Evolutionary conservation across 768 basidiomycete genomes (phyloP), one percentile per base, ranked within the genome.

Genomic region (Nidularia pulvinata): DNA sequence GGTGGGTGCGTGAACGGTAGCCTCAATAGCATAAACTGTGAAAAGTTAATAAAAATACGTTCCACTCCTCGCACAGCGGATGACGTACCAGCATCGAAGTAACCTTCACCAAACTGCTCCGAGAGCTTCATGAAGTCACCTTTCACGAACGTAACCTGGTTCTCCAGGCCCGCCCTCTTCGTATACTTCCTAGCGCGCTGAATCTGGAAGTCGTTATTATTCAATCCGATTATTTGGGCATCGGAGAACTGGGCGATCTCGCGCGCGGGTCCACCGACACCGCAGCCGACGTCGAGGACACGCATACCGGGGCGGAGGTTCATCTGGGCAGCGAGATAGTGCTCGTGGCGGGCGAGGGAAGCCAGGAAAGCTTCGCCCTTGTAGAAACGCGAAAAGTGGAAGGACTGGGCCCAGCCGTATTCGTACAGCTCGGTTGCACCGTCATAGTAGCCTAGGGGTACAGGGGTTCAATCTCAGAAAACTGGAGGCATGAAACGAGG

Each of bases 301-400:
- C 88, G 85, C 95, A 97, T 97, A 43, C 94, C 93, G 0, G 94
- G 84, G 49, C 83, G 83, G 55, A 99, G 76, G 46, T 71, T 68
- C 88, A 98, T 94, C 65, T 92, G 83, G 7, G 89, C 76, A 4
- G 95, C 87, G 59, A 99, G 91, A 75, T 95, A 98, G 75, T 99
- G 96, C 74, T 99, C 96, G 64, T 98, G 96, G 42, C 97, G 89
- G 30, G 96, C 95, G 50, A 93, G 72, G 5, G 87, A 85, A 16
- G 85, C 83, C 22, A 78, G 68, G 68, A 89, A 89, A 1, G 80
- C 81, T 67, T 93, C 89, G 57, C 95, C 96, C 71, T 89, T 89
- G 83, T 90, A 94, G 80, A 96, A 98, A 34, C 96, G 93, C 52
- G 91, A 96, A 70, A 97, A 97, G 73, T 98, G 95, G 85, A 97